phyloP scores from a whole-genome alignment of 2,329 filamentous ascomycete genomes.

The Microcyclospora pomicola region DNA sequence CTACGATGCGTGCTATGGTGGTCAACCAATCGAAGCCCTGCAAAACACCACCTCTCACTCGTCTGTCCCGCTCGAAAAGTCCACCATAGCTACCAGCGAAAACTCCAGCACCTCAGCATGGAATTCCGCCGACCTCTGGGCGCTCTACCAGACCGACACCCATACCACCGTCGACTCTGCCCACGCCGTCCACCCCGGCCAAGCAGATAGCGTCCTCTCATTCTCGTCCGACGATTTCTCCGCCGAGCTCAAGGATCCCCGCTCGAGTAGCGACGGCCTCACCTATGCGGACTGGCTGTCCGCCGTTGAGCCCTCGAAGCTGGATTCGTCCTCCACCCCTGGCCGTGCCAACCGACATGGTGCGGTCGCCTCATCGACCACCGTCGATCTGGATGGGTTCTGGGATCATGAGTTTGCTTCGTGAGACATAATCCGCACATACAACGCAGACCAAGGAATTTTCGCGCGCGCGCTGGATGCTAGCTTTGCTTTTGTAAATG shows the following conservation, averaged over 20 bases:
- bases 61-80: conserved; percentile 16
- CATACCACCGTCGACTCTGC: conserved; percentile 8
- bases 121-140: conserved; percentile 19
- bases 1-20: conserved; percentile 71
- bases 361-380: too few relatives aligned
- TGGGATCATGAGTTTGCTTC: too few relatives aligned
- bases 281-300: conserved; percentile 10
- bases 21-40: conserved; percentile 35
- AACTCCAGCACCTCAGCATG: conserved; percentile 3
- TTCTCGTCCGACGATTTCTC: conserved; percentile 13
- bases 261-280: conserved; percentile 2
- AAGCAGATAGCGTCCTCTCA: conserved; percentile 15
- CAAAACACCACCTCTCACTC: conserved; percentile 28
- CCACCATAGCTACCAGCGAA: conserved; percentile 2
- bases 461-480: too few relatives aligned
- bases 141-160: conserved; percentile 15
- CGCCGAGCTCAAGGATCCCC: too few relatives aligned
- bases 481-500: too few relatives aligned
- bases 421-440: too few relatives aligned
- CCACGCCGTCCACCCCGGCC: conserved; percentile 6
- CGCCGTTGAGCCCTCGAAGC: too few relatives aligned
- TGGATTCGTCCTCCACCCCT: too few relatives aligned
- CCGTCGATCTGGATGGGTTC: too few relatives aligned
- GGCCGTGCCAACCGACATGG: too few relatives aligned
- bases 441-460: too few relatives aligned